Conservation (phyloP, 768 basidiomycete species). For the Russula vinacea region DNA sequence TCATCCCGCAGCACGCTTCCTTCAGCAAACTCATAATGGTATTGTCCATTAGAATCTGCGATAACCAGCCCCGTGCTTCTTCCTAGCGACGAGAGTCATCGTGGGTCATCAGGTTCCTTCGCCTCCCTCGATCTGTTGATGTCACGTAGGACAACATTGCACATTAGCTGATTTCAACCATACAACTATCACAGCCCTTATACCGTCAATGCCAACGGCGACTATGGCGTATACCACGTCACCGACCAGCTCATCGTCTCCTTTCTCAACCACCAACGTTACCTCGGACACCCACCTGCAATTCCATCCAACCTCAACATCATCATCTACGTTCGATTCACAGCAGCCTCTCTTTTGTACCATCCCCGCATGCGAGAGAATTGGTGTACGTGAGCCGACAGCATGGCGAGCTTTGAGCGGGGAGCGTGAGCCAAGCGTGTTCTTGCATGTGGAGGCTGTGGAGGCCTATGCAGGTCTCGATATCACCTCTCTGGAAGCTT, state of each 20-base stretch:
- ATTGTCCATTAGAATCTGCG: constrained; percentile 79
- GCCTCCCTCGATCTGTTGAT: background rate
- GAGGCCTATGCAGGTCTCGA: too few relatives aligned
- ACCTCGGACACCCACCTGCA: constrained; percentile 54
- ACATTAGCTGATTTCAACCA: constrained; percentile 68
- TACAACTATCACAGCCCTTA: constrained; percentile 71
- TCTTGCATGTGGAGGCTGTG: too few relatives aligned
- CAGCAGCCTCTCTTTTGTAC: too few relatives aligned
- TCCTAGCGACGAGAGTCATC: constrained; percentile 92
- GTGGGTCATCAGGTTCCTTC: constrained; percentile 47
- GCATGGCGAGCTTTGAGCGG: too few relatives aligned
- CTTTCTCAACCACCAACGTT: constrained; percentile 66
- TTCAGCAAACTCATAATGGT: constrained; percentile 66
- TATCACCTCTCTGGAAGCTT: too few relatives aligned
- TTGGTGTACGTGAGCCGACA: too few relatives aligned
- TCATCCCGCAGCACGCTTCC: constrained; percentile 61
- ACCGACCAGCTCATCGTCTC: constrained; percentile 80
- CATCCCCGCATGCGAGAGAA: too few relatives aligned
- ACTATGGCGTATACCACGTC: constrained; percentile 79
- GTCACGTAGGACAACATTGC: constrained; percentile 82
- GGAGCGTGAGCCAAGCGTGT: too few relatives aligned
- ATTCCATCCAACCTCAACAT: too few relatives aligned
- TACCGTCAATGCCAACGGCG: constrained; percentile 77
- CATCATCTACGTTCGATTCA: too few relatives aligned
- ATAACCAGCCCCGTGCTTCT: constrained; percentile 83